Percentiles rank a stretch among this genome's conserved stretches.
Conservation (phyloP, 495 filamentous ascomycete genomes). For the Daldinia caldariorum region DNA sequence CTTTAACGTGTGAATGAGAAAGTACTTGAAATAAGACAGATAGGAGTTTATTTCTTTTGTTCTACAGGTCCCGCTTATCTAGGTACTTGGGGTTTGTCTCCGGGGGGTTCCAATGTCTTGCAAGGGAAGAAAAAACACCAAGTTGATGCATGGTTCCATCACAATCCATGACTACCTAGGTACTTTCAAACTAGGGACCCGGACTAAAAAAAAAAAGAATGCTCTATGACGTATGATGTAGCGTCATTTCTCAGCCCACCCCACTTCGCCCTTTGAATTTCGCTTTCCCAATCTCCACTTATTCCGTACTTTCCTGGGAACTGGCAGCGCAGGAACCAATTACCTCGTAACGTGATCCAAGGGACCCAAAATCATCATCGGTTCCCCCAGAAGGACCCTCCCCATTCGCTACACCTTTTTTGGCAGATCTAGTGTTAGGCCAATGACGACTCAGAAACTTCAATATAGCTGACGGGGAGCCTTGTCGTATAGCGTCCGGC, state of each 20-base stretch:
- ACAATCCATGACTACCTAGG: slow-evolving; percentile 42
- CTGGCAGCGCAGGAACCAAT: slow-evolving; percentile 32
- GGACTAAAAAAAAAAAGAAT: slow-evolving; percentile 18
- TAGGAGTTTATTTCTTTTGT: too few species aligned
- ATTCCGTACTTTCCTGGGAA: slow-evolving; percentile 35
- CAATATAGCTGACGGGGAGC: slow-evolving; percentile 6
- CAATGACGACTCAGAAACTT: slow-evolving; percentile 30
- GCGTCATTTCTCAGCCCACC: slow-evolving; percentile 42
- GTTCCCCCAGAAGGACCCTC: slow-evolving; percentile 11
- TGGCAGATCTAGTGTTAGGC: slow-evolving; percentile 26
- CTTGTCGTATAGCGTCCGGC: slow-evolving; percentile 15
- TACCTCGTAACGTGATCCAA: slow-evolving; percentile 32
- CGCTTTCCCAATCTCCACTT: slow-evolving; percentile 9
- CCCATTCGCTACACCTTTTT: slow-evolving; percentile 26
- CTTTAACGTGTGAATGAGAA: slow-evolving; percentile 5
- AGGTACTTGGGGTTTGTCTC: background rate
- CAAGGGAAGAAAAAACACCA: background rate
- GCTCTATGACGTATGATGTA: slow-evolving; percentile 40
- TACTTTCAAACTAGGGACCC: slow-evolving; percentile 32
- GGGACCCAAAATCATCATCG: slow-evolving; percentile 24
- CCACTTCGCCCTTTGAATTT: slow-evolving; percentile 24
- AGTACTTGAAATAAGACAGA: background rate
- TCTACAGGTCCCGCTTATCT: background rate
- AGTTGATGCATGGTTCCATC: slow-evolving; percentile 8
- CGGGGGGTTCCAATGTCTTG: background rate